Evolutionary conservation across 2,329 filamentous ascomycete species (phyloP), one percentile per base, ranked within the genome.

Genomic region (Fusarium anguioides): DNA sequence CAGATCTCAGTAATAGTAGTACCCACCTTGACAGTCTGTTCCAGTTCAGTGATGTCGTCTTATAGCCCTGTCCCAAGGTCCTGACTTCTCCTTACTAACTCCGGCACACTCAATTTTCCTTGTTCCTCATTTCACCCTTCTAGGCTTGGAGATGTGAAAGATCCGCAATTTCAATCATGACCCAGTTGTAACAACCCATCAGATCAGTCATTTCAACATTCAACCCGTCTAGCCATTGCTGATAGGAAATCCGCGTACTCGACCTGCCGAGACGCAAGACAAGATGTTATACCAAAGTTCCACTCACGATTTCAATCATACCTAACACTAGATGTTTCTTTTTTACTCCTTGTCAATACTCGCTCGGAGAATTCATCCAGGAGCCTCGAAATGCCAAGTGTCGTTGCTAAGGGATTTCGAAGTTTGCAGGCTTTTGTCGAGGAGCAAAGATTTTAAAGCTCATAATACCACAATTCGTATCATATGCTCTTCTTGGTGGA

Each of bases 281-380:
- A 53, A 3, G 9, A 53, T 53, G 3, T 53, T 41, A 23, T n/a
- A 35, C 50, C 50, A 48, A n/a, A n/a, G n/a, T n/a, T n/a, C n/a
- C n/a, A n/a, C n/a, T n/a, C n/a, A n/a, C n/a, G n/a, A n/a, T n/a
- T n/a, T n/a, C n/a, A n/a, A n/a, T n/a, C n/a, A n/a, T n/a, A n/a
- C n/a, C n/a, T n/a, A n/a, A n/a, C n/a, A n/a, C n/a, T n/a, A n/a
- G n/a, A n/a, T n/a, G n/a, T n/a, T n/a, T n/a, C n/a, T n/a, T n/a
- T n/a, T n/a, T n/a, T n/a, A n/a, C n/a, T n/a, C n/a, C n/a, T n/a
- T n/a, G n/a, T n/a, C n/a, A n/a, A n/a, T n/a, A n/a, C n/a, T n/a
- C n/a, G n/a, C n/a, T n/a, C n/a, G n/a, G n/a, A n/a, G n/a, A n/a
- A n/a, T n/a, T n/a, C n/a, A n/a, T n/a, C n/a, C n/a, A n/a, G n/a